Percentiles rank a stretch among this genome's conserved stretches.
Evolutionary conservation across 1,284 basidiomycete species (phyloP).

Genomic region (Kwoniella shivajii): DNA sequence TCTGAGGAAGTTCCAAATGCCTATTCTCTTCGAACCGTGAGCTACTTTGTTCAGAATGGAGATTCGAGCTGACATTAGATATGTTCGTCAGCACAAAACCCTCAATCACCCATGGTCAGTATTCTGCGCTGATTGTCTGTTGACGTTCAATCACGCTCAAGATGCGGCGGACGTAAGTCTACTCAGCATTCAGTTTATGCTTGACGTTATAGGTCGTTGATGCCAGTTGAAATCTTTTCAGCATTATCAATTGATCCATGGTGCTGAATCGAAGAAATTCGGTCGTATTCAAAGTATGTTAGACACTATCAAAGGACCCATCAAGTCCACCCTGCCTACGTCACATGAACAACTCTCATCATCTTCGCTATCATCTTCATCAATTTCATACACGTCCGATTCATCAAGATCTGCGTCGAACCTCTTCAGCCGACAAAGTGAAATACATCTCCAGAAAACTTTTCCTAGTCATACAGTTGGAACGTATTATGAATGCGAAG

Average conservation of each 20-base stretch:
- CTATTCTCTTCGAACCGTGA: constrained; percentile 5
- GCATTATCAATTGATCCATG: constrained; percentile 17
- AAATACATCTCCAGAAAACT: background rate
- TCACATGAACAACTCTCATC: no score
- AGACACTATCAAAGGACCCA: constrained; percentile 7
- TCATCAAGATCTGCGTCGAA: background rate
- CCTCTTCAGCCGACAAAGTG: no score
- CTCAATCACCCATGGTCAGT: constrained; percentile 15
- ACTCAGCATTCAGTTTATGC: no score
- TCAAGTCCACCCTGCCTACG: no score
- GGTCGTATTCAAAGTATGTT: constrained; percentile 14
- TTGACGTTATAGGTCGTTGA: background rate
- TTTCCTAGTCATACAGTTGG: constrained; percentile 11
- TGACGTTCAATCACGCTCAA: constrained; percentile 10
- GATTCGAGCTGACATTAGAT: constrained; percentile 2
- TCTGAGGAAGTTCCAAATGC: background rate
- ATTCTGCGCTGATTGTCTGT: constrained; percentile 15
- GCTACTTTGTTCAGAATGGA: background rate
- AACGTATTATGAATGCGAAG: constrained; percentile 3
- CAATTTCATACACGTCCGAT: background rate
- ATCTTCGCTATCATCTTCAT: no score
- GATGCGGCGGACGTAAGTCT: constrained; percentile 14
- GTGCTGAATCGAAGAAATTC: background rate
- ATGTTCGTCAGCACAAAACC: constrained; percentile 13
- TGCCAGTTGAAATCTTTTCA: constrained; percentile 1